Evolutionary conservation across 257 asterid species (phyloP).

Genomic region (Phtheirospermum japonicum): DNA sequence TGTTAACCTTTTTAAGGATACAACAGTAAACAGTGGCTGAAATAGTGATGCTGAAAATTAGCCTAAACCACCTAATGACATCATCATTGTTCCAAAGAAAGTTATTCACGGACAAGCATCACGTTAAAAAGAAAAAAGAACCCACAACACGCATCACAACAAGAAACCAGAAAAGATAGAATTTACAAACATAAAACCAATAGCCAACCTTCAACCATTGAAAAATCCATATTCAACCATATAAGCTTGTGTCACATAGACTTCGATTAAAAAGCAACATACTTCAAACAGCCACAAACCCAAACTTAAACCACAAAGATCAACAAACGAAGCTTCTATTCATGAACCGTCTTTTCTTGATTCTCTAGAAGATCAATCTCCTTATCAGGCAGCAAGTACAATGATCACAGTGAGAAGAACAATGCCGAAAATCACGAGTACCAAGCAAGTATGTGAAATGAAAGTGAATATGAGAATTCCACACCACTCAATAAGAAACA

Average conservation of each 20-base stretch:
- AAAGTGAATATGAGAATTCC: constrained; percentile 2
- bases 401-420: constrained; percentile 71
- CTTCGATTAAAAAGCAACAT: constrained; percentile 27
- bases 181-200: constrained; percentile 30
- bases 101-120: no score
- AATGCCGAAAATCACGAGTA: constrained; percentile 80
- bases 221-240: constrained; percentile 25
- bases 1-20: no score
- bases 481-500: background rate
- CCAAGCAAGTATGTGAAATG: constrained; percentile 69
- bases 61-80: no score
- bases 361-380: constrained; percentile 1
- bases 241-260: background rate
- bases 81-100: no score
- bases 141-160: constrained; percentile 21
- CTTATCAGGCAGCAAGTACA: constrained; percentile 56
- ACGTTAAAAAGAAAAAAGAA: no score
- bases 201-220: constrained; percentile 23
- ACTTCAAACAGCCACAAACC: constrained; percentile 26
- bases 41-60: no score
- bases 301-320: constrained; percentile 19
- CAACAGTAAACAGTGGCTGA: no score
- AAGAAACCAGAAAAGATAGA: constrained; percentile 14
- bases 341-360: constrained; percentile 21
- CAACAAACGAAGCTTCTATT: constrained; percentile 20